These are phyloP conservation scores for Pichia exigua DNA, from an alignment of 805 yeast species.

Conservation along the genomic window DNA sequence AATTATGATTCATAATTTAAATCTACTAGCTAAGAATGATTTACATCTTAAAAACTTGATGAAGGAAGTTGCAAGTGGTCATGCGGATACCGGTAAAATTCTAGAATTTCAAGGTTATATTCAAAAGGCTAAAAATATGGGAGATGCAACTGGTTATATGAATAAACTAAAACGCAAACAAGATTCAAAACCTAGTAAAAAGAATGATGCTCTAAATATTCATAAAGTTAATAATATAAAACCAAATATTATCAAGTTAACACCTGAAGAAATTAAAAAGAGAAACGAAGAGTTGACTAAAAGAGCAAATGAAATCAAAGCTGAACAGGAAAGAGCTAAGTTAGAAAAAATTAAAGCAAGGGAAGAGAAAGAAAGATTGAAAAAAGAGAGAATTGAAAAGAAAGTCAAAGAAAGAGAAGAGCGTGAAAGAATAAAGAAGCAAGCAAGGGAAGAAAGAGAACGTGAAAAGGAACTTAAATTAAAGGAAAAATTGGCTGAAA, in stretches of 20 bases:
- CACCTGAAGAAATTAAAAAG: slow-evolving; percentile 10
- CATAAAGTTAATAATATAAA: slow-evolving; percentile 9
- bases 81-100: slow-evolving; percentile 65
- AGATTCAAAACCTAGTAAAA: slow-evolving; percentile 6
- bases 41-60: slow-evolving; percentile 59
- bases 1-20: slow-evolving; percentile 78
- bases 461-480: slow-evolving; percentile 20
- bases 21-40: slow-evolving; percentile 72
- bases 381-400: slow-evolving; percentile 6
- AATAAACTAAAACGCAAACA: slow-evolving; percentile 17
- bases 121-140: slow-evolving; percentile 70
- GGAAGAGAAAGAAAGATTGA: slow-evolving; percentile 11
- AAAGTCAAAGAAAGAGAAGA: slow-evolving; percentile 17
- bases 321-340: slow-evolving; percentile 13
- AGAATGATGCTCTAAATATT: neutral
- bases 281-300: slow-evolving; percentile 11
- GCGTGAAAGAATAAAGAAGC: slow-evolving; percentile 15
- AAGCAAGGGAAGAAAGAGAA: slow-evolving; percentile 19
- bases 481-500: slow-evolving; percentile 17
- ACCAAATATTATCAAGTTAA: neutral
- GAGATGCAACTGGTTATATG: slow-evolving; percentile 30
- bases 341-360: slow-evolving; percentile 13
- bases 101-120: slow-evolving; percentile 74
- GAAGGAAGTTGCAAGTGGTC: slow-evolving; percentile 82
- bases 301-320: slow-evolving; percentile 10